Base-by-base conservation (phyloP, 345 rosid genomes). In the Citrus hindsii region DNA sequence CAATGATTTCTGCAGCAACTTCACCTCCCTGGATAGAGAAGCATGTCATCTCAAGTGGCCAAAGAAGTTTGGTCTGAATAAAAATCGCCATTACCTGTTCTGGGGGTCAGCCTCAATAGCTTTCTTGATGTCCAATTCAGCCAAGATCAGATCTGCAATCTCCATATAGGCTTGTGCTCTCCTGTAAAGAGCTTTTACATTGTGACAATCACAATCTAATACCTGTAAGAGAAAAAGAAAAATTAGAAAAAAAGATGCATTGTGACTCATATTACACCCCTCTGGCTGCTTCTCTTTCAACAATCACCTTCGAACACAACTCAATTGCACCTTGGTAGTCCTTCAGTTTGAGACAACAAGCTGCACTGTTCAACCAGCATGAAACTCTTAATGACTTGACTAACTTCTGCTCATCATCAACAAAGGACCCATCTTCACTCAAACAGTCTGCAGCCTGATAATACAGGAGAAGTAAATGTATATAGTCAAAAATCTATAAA, bases 361-460 rank as follows among this genome's bases (percentile, higher is more conserved):
- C 93, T 60, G 93, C 93, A 80, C 83, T 83, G 79, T 90, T 88
- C 77, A 88, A 79, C 91, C 88, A 86, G 90, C 90, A 88, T 66
- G 89, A 88, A 3, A 85, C 81, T 78, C 87, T 85, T 73, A 88
- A 67, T 28, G 77, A 77, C 82, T 85, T 86, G 28, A 84, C 87
- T n/a, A 75, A 73, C 77, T 81, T 87, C 68, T 78, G 69, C 70
- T 88, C 88, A 67, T 77, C 85, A 81, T 85, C 91, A 58, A 63
- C 86, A 74, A 84, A 91, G 27, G 77, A 42, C 64, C 73, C 81
- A 76, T 83, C 90, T 78, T 88, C 95, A 62, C 77, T 70, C 61
- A 89, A 78, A 81, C 74, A 84, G 30, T 86, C 86, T 55, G 84
- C 83, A 74, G 89, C 95, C 92, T 88, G 82, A 80, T 37, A 32